Conservation (phyloP, 2,329 filamentous ascomycete genomes). For the Sarocladium brachiariae region DNA sequence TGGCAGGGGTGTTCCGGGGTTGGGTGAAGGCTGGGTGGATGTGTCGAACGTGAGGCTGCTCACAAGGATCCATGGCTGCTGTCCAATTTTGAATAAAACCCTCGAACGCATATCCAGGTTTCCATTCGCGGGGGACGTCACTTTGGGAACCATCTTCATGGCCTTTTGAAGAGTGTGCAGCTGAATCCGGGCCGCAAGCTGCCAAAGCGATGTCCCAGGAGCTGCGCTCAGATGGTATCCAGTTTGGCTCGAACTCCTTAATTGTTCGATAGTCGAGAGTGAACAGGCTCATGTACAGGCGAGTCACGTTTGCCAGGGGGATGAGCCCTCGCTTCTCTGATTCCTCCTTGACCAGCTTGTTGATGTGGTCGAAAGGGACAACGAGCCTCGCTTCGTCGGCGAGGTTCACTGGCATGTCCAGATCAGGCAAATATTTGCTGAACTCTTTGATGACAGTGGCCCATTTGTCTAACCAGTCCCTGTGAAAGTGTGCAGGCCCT, state of each 20-base stretch:
- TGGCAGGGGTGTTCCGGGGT: conserved; percentile 43
- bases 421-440: conserved; percentile 49
- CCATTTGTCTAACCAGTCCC: conserved; percentile 42
- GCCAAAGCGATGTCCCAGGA: conserved; percentile 53
- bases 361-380: conserved; percentile 50
- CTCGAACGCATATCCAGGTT: conserved; percentile 29
- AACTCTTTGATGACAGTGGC: conserved; percentile 43
- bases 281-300: conserved; percentile 33
- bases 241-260: conserved; percentile 38
- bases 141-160: conserved; percentile 24
- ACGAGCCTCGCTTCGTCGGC: conserved; percentile 59
- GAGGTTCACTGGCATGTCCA: conserved; percentile 61
- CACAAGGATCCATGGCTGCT: conserved; percentile 49
- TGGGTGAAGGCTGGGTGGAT: conserved; percentile 53
- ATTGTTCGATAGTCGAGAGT: conserved; percentile 27
- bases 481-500: conserved; percentile 32
- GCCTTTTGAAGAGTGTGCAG: conserved; percentile 30
- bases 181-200: conserved; percentile 50
- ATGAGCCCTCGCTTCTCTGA: conserved; percentile 30
- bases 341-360: conserved; percentile 35
- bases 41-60: conserved; percentile 44
- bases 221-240: conserved; percentile 33
- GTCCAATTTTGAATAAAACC: conserved; percentile 54
- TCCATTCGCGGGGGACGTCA: conserved; percentile 27
- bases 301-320: conserved; percentile 31